Base-by-base conservation (phyloP, 352 stramenopile genomes). In the Globisporangium viniferum region DNA sequence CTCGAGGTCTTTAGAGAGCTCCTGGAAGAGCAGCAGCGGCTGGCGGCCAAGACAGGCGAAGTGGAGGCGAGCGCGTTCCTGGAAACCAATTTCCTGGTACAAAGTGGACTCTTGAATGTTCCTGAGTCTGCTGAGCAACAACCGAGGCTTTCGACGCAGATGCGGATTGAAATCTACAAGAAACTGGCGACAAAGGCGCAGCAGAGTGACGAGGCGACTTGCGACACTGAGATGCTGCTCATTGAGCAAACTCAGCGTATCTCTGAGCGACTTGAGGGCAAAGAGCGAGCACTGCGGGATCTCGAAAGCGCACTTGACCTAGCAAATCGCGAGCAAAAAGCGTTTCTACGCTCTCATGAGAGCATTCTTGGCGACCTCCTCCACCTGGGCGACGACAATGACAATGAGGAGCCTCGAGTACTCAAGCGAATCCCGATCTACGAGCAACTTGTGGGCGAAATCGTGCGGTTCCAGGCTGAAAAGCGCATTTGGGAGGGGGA, bases 1-100 rank as follows among this genome's bases (percentile, higher is more conserved):
- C 36, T 76, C 15, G 79, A 84, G 10, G 27, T 76, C 0, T 54
- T 89, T 1, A 29, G 68, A 20, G 54, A 20, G 1, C 66, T 89
- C 0, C 63, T 86, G 1, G 46, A 72, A 12, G 70, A 74, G 14
- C 66, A 78, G 24, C 66, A 63, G 31, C 22, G 33, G 51, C 48
- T 62, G 44, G 53, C 24, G 36, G 69, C 27, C n/a, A 66, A 44
- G 56, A 59, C 22, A 15, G 51, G 24, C 44, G 75, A 62, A 7
- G 59, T 36, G 9, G 48, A 61, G 10, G 48, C 57, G 57, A 66
- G 36, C 15, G 29, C 27, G 24, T 46, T 22, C 22, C 27, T 53
- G 2, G 64, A 64, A 59, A 51, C 66, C 31, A 29, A 33, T 66
- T 65, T 64, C 41, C 49, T 65, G n/a, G n/a, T 53, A 5, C 56